Base-by-base conservation (phyloP, 768 basidiomycete species). In the Macrolepiota dolichaula region DNA sequence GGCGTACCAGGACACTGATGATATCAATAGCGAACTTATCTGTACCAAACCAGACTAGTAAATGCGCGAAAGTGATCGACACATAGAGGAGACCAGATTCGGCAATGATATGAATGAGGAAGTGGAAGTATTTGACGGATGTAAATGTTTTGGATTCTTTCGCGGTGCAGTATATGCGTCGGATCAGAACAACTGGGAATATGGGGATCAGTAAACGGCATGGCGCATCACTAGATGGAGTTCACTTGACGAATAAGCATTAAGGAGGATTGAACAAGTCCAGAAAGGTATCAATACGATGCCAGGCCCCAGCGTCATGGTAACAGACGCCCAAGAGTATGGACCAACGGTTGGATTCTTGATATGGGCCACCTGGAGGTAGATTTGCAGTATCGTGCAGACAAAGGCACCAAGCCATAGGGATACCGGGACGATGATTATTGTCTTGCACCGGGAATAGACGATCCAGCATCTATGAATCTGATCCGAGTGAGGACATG, bases 271-370 rank as follows among this genome's bases (percentile, higher is more conserved):
- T 19, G 54, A 38, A 22, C 22, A 40, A 13, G 17, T 42, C 54
- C 54, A 55, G 38, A 55, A 55, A 10, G 54, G 54, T 17, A 44
- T 29, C 54, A 55, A 44, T 27, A 29, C 54, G n/a, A 44, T 55
- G 19, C 54, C 40, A 27, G 40, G 54, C 3, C 54, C 54, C 38
- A 25, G 24, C 17, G 36, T 25, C 54, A 55, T 55, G n/a, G 40
- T 55, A 4, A 55, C 54, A 9, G 54, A 24, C 11, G 40, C 54
- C 54, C 54, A 44, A 4, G 40, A 40, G 29, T 55, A 40, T 13
- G 37, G 40, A 12, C 54, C 54, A 24, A 55, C 25, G 1, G 5
- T 40, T 3, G 54, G 40, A 25, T 55, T 25, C 2, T 40, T 22
- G 7, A 35, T 40, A 32, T 55, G 40, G 9, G 24, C 54, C n/a